Base-by-base conservation (phyloP, 2,329 filamentous ascomycete species). In the Fusarium lateritium region DNA sequence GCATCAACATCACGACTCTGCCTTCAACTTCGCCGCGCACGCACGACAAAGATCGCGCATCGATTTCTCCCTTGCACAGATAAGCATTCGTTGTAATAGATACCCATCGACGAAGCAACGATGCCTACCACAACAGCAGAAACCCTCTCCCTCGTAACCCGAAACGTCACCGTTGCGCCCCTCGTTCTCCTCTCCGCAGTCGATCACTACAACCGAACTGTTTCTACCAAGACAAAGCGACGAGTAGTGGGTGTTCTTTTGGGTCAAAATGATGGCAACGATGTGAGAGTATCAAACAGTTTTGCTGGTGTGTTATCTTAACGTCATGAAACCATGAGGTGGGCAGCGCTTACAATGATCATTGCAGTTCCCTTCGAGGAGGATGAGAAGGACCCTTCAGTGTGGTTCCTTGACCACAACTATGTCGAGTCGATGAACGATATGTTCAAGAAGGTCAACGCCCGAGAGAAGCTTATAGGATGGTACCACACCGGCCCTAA, bases 401-500 rank as follows among this genome's bases (percentile, higher is more conserved):
- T 99, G 79, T 99, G 96, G 96, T 99, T 98, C 80, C 84, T 99
- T 71, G 96, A 99, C 81, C 96, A 99, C 87, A 98, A 98, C 88
- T 99, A 98, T 78, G 93, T 99, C 81, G 96, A 99, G 83, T 93
- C 92, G 75, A 99, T 99, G 96, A 97, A 96, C 84, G 96, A 98
- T 82, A 99, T 99, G 96, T 99, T 99, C 88, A 99, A 99, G 87
- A 98, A 98, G 85, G 94, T 99, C 86, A 99, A 99, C 84, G 96
- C 96, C 65, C 88, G 93, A 70, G 96, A 99, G 85, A 98, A 98
- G 89, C 88, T 99, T 80, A 97, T 99, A 87, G 96, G 96, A 78
- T 99, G 96, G 96, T 99, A 99, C 82, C 96, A 99, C 83, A 97
- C 96, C 21, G 96, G 96, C 42, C 96, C 96, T 39, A 99, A 98